Conservation (phyloP, 257 asterid species). For the Solanum chmielewskii region DNA sequence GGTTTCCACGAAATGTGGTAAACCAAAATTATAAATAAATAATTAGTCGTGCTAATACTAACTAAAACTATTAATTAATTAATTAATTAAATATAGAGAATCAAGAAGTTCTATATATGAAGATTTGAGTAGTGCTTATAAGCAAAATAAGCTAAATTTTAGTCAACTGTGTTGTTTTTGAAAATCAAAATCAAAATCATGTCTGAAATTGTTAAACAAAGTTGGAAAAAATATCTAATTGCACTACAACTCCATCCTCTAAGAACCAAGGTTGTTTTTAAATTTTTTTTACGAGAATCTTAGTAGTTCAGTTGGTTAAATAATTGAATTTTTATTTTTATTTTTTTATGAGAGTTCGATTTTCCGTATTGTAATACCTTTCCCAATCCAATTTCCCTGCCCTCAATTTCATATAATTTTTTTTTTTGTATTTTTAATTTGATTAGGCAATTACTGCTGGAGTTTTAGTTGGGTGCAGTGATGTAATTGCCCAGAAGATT, state of each 20-base stretch:
- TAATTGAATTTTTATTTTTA: too few species aligned
- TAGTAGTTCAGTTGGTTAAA: neutral
- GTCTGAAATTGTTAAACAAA: slow-evolving; percentile 18
- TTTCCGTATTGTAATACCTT: neutral
- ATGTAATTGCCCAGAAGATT: slow-evolving; percentile 24
- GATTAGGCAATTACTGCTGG: slow-evolving; percentile 24
- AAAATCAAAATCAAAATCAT: neutral
- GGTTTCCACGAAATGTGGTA: neutral
- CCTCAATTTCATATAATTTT: neutral
- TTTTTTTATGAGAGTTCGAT: too few species aligned
- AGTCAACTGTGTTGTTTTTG: neutral
- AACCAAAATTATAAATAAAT: neutral
- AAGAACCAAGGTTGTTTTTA: slow-evolving; percentile 16
- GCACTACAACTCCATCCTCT: slow-evolving; percentile 18
- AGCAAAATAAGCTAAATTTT: neutral
- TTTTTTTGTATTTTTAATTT: neutral
- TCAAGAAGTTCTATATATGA: neutral
- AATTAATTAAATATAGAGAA: neutral
- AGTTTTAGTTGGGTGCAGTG: slow-evolving; percentile 21
- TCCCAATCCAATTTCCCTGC: neutral
- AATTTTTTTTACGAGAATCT: neutral
- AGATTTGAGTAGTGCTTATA: neutral
- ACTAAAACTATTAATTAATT: neutral
- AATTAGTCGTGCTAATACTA: neutral
- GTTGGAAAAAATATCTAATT: slow-evolving; percentile 14